Conservation (phyloP, 192 early-diverging fungal species). For the Coemansia javaensis region DNA sequence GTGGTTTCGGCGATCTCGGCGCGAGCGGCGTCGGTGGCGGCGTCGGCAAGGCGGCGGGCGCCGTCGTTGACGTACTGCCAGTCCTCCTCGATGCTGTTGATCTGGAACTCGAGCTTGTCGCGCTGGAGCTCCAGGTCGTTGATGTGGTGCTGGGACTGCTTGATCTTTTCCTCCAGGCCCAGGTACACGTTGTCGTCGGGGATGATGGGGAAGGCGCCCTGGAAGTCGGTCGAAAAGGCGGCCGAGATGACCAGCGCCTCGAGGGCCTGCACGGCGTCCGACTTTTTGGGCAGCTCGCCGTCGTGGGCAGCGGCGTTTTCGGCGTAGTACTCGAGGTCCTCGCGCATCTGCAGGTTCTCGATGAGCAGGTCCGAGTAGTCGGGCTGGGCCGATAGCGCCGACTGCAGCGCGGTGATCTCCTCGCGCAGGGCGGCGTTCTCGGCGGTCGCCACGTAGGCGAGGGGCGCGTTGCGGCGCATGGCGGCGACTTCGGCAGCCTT, state of each 20-base stretch:
- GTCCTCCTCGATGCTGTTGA: conserved; percentile 48
- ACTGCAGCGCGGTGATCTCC: conserved; percentile 35
- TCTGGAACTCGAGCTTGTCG: conserved; percentile 47
- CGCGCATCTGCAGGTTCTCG: conserved; percentile 42
- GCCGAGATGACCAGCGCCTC: conserved; percentile 22
- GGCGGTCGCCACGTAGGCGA: conserved; percentile 19
- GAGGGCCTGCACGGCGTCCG: conserved; percentile 21
- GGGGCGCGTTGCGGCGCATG: conserved; percentile 19
- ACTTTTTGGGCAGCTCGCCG: conserved; percentile 5
- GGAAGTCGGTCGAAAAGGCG: conserved; percentile 8
- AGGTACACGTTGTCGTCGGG: conserved; percentile 36
- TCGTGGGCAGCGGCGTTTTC: conserved; percentile 2
- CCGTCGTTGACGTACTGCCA: conserved; percentile 43
- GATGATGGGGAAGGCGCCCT: conserved; percentile 33
- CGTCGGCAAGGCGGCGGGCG: conserved; percentile 18
- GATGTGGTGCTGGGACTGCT: conserved; percentile 30
- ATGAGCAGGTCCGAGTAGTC: conserved; percentile 38
- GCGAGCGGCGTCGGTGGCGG: conserved; percentile 4
- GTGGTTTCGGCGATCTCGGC: conserved; percentile 23
- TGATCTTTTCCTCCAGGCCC: conserved; percentile 33
- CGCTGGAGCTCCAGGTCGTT: conserved; percentile 43
- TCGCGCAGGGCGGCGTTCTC: conserved; percentile 42
- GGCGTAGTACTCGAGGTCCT: conserved; percentile 12
- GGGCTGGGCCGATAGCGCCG: conserved; percentile 31
- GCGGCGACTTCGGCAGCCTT: conserved; percentile 20